Percentiles rank a stretch among this genome's conserved stretches.
phyloP scores from a whole-genome alignment of 139 green algal species.

The Chlamydomonas incerta region DNA sequence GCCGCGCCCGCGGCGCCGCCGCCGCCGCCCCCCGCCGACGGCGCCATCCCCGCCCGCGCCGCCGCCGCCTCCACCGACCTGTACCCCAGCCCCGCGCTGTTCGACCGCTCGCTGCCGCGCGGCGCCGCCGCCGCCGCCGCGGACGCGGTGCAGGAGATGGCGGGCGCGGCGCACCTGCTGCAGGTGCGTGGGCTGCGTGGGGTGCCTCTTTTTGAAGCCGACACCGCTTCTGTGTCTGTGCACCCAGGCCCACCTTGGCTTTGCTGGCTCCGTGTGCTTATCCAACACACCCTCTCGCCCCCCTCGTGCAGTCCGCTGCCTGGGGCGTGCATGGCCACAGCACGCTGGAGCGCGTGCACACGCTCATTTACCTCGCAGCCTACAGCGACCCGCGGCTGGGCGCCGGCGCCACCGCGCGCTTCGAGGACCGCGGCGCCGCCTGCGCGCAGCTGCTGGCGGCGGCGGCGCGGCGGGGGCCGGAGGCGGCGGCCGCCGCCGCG shows the following conservation, averaged over 20 bases:
- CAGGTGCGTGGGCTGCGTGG: background rate
- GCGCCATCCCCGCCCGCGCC: constrained; percentile 54
- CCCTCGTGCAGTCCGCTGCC: constrained; percentile 21
- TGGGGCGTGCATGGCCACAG: constrained; percentile 50
- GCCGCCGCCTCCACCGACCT: constrained; percentile 20
- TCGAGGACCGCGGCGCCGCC: constrained; percentile 24
- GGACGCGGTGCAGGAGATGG: constrained; percentile 42
- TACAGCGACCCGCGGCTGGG: constrained; percentile 24
- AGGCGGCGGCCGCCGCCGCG: constrained; percentile 14
- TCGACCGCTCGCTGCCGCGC: background rate
- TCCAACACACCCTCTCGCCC: too few relatives aligned
- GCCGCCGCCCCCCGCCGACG: constrained; percentile 53
- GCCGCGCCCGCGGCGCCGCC: constrained; percentile 33
- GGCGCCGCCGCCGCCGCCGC: constrained; percentile 1
- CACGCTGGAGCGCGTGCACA: constrained; percentile 41
- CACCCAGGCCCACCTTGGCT: too few relatives aligned
- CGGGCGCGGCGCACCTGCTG: constrained; percentile 59
- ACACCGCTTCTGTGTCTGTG: too few relatives aligned
- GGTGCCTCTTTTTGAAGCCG: too few relatives aligned
- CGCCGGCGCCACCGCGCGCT: constrained; percentile 10
- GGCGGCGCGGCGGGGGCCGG: constrained; percentile 26
- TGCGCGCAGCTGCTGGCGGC: constrained; percentile 35
- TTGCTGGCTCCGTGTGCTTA: too few relatives aligned
- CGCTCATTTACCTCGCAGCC: constrained; percentile 48
- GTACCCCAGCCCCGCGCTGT: constrained; percentile 24